phyloP scores from a whole-genome alignment of 1,284 basidiomycete species.

The Hemileia vastatrix region DNA sequence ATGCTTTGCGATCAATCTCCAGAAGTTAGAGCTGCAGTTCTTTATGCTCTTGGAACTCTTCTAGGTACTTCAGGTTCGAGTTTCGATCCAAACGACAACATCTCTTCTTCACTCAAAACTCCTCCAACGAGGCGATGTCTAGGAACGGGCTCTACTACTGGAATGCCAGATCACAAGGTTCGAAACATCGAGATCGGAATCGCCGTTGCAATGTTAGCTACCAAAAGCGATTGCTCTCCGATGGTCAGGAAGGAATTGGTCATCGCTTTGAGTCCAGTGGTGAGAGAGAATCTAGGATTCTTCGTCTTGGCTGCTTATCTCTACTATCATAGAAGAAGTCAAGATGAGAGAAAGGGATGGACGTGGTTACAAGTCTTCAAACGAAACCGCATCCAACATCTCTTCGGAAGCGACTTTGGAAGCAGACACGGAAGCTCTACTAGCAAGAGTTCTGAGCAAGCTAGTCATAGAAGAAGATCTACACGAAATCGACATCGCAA shows the following conservation, averaged over 20 bases:
- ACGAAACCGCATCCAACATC: slow-evolving; percentile 40
- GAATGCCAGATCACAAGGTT: slow-evolving; percentile 63
- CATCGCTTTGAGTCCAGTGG: slow-evolving; percentile 80
- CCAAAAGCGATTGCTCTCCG: slow-evolving; percentile 88
- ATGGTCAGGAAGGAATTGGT: slow-evolving; percentile 93
- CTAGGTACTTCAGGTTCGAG: slow-evolving; percentile 69
- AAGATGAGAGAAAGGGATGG: slow-evolving; percentile 38
- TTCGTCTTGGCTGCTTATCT: slow-evolving; percentile 93
- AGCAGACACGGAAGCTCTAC: slow-evolving; percentile 52
- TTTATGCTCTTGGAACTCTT: slow-evolving; percentile 88
- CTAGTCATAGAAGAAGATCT: slow-evolving; percentile 55
- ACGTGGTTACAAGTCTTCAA: slow-evolving; percentile 50
- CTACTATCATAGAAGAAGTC: slow-evolving; percentile 74
- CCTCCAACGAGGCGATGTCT: slow-evolving; percentile 53
- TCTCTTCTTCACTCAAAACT: slow-evolving; percentile 21
- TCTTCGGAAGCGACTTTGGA: slow-evolving; percentile 32
- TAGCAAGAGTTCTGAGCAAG: slow-evolving; percentile 60
- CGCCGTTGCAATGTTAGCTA: slow-evolving; percentile 53
- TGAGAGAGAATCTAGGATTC: slow-evolving; percentile 91
- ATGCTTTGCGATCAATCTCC: slow-evolving; percentile 79
- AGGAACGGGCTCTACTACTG: slow-evolving; percentile 73
- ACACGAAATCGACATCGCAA: slow-evolving; percentile 69
- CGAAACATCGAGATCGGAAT: slow-evolving; percentile 53
- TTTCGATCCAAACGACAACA: slow-evolving; percentile 33
- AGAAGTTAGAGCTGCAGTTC: slow-evolving; percentile 80